Evolutionary conservation across 495 filamentous ascomycete species (phyloP).

Genomic region (Penicillium antarcticum): DNA sequence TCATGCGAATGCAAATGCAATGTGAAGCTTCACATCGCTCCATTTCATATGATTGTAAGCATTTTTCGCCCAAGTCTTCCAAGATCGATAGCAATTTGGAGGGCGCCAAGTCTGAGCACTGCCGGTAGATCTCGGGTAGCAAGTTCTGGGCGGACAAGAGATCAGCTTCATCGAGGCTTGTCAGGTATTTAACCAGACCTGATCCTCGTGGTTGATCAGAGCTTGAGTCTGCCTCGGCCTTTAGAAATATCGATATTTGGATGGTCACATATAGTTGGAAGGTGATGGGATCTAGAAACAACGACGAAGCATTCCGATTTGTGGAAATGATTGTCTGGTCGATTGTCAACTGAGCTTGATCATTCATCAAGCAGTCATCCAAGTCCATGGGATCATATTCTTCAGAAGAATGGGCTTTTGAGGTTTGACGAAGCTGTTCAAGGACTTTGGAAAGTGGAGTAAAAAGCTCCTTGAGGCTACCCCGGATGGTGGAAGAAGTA

Average conservation of each 20-base stretch:
- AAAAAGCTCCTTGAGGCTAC: constrained; percentile 23
- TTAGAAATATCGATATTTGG: constrained; percentile 31
- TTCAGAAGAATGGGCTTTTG: constrained; percentile 19
- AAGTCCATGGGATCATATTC: constrained; percentile 67
- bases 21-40: constrained; percentile 76
- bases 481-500: constrained; percentile 11
- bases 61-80: constrained; percentile 51
- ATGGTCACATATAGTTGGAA: constrained; percentile 40
- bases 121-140: constrained; percentile 45
- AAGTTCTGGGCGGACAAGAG: constrained; percentile 52
- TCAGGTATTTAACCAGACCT: constrained; percentile 53
- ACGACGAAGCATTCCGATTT: constrained; percentile 27
- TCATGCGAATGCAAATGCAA: constrained; percentile 63
- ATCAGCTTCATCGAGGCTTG: constrained; percentile 55
- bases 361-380: constrained; percentile 65
- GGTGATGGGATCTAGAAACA: constrained; percentile 27
- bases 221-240: constrained; percentile 28
- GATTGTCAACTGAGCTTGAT: constrained; percentile 38
- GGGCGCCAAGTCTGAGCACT: constrained; percentile 27
- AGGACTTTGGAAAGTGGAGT: constrained; percentile 37
- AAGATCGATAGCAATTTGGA: constrained; percentile 43
- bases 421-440: constrained; percentile 33
- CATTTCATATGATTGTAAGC: constrained; percentile 62
- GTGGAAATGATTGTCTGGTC: constrained; percentile 23
- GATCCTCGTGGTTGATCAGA: constrained; percentile 25